phyloP scores from a whole-genome alignment of 116 monocot species.

The Trichopus zeylanicus region DNA sequence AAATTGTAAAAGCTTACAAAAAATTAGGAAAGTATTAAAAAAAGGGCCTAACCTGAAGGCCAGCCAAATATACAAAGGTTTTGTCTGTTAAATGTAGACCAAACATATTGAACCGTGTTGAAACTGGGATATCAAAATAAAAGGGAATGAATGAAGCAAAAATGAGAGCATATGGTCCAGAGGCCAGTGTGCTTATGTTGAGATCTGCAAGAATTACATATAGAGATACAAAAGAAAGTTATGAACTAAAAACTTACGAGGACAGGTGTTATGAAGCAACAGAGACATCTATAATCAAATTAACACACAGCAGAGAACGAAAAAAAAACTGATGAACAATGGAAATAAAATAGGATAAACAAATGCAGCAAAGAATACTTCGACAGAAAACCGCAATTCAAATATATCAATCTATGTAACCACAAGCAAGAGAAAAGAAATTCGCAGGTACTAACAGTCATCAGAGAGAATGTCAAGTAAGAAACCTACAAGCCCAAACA shows the following conservation, averaged over 20 bases:
- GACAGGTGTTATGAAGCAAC: background rate
- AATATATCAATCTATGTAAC: no score
- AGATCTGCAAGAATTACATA: constrained; percentile 51
- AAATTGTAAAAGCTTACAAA: background rate
- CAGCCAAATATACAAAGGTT: constrained; percentile 89
- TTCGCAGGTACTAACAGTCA: no score
- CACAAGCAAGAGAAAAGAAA: no score
- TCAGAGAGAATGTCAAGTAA: no score
- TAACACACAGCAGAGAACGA: background rate
- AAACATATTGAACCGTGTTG: constrained; percentile 68
- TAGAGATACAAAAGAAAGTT: background rate
- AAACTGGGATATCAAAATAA: constrained; percentile 86
- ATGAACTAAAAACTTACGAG: background rate
- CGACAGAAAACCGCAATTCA: no score
- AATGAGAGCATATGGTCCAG: constrained; percentile 92
- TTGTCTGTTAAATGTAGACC: constrained; percentile 66
- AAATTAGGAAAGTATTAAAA: constrained; percentile 1
- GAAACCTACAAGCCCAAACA: no score
- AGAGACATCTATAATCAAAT: background rate
- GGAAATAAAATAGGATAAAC: background rate
- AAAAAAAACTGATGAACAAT: background rate
- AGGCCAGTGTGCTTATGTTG: constrained; percentile 26
- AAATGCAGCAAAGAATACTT: background rate
- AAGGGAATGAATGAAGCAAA: constrained; percentile 92
- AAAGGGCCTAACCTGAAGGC: constrained; percentile 60